phyloP scores from a whole-genome alignment of 768 basidiomycete species.

The Thelephora ganbajun region DNA sequence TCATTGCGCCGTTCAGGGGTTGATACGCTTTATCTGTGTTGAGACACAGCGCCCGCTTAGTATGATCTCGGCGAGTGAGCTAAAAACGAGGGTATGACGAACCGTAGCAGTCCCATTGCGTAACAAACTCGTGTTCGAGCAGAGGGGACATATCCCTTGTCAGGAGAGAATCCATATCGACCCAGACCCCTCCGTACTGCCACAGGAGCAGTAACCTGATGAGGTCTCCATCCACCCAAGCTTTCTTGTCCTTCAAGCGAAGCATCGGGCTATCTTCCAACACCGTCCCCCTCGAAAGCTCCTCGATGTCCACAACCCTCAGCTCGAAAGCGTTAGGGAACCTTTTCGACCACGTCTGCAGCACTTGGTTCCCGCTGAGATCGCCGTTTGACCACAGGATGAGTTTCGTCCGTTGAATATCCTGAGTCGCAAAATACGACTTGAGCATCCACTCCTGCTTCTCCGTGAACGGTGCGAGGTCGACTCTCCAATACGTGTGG shows the following conservation, averaged over 20 bases:
- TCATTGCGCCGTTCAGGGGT: conserved; percentile 85
- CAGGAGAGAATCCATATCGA: conserved; percentile 93
- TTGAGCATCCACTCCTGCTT: conserved; percentile 87
- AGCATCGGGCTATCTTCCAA: conserved; percentile 55
- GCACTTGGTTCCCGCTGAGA: conserved; percentile 36
- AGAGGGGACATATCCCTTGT: conserved; percentile 80
- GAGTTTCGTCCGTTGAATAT: conserved; percentile 43
- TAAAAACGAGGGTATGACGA: conserved; percentile 11
- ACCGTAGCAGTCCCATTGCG: conserved; percentile 99
- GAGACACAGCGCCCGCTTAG: neutral
- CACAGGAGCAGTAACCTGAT: conserved; percentile 80
- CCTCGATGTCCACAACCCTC: conserved; percentile 49
- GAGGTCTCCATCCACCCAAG: conserved; percentile 93
- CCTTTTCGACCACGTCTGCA: conserved; percentile 40
- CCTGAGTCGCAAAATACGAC: conserved; percentile 89
- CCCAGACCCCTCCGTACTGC: conserved; percentile 88
- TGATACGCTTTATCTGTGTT: conserved; percentile 56
- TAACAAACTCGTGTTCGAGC: conserved; percentile 90
- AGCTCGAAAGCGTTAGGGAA: conserved; percentile 67
- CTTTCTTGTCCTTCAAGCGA: conserved; percentile 54
- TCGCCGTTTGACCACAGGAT: conserved; percentile 91
- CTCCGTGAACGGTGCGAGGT: conserved; percentile 67
- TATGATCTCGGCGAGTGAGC: neutral
- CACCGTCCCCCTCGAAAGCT: conserved; percentile 62
- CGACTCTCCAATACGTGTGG: conserved; percentile 91